Percentiles rank a stretch among this genome's conserved stretches.
phyloP scores from a whole-genome alignment of 2,329 filamentous ascomycete species.

The Aspergillus sp. region DNA sequence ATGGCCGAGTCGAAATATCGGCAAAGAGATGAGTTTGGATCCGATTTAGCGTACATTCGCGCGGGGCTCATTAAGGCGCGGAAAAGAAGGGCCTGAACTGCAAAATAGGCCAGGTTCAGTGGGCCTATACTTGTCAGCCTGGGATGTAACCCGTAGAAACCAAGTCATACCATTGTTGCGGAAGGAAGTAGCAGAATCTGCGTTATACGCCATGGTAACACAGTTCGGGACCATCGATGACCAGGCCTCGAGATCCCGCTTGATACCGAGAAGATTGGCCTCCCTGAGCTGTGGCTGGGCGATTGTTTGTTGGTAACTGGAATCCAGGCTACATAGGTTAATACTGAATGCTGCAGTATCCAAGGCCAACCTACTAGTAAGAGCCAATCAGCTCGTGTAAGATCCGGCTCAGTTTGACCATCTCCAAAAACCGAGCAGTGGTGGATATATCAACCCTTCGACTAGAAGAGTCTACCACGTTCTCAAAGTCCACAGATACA shows the following conservation, averaged over 20 bases:
- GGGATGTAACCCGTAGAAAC: no score
- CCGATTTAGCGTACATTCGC: constrained; percentile 44
- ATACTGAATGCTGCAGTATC: no score
- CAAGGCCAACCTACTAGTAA: not conserved
- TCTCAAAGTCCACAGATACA: constrained; percentile 31
- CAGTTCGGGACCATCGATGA: constrained; percentile 4
- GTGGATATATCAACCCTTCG: constrained; percentile 31
- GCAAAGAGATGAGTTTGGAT: constrained; percentile 30
- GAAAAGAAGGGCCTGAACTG: constrained; percentile 44
- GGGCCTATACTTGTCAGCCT: constrained; percentile 23
- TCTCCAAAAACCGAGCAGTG: constrained; percentile 38
- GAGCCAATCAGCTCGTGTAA: constrained; percentile 3
- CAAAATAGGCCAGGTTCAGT: constrained; percentile 46
- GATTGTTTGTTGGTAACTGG: not conserved
- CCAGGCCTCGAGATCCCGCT: not conserved
- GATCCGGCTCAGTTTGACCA: constrained; percentile 3
- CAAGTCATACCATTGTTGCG: constrained; percentile 1
- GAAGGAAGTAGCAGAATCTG: not conserved
- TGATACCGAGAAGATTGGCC: not conserved
- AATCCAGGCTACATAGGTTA: not conserved
- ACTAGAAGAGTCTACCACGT: not conserved
- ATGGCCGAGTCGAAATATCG: constrained; percentile 22
- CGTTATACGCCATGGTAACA: constrained; percentile 2
- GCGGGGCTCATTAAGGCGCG: constrained; percentile 50
- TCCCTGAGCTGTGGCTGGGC: not conserved